These are phyloP conservation scores for Linnemannia hyalina DNA, from an alignment of 192 early-diverging fungal genomes.

Conservation along the genomic window DNA sequence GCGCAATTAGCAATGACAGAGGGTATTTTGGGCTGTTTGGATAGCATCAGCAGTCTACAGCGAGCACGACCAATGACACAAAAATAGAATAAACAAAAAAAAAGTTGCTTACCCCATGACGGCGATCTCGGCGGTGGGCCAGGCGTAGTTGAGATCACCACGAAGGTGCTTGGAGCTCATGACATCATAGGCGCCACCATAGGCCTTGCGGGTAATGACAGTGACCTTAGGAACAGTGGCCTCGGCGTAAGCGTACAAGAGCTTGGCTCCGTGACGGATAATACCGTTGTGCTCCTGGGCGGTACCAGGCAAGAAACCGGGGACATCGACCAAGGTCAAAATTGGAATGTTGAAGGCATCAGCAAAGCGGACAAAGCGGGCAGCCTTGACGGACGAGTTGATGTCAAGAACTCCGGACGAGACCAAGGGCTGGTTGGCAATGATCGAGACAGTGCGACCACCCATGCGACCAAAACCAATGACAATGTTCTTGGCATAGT, in stretches of 20 bases:
- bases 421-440: constrained; percentile 96
- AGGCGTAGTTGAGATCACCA: constrained; percentile 91
- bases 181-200: constrained; percentile 98
- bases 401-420: constrained; percentile 97
- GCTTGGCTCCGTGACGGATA: constrained; percentile 96
- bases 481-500: constrained; percentile 94
- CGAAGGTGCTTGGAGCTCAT: constrained; percentile 97
- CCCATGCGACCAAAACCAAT: constrained; percentile 89
- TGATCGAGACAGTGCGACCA: constrained; percentile 87
- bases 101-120: constrained; percentile 84
- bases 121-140: constrained; percentile 98
- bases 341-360: constrained; percentile 97
- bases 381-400: constrained; percentile 94
- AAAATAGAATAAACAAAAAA: constrained; percentile 6
- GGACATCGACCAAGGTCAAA: constrained; percentile 95
- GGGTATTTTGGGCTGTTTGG: background rate
- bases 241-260: constrained; percentile 96
- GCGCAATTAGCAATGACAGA: background rate
- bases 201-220: constrained; percentile 95
- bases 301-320: constrained; percentile 95
- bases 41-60: background rate
- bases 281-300: constrained; percentile 96
- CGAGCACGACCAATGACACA: background rate
- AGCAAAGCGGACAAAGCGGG: constrained; percentile 95
- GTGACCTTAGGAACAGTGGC: constrained; percentile 97